Conservation (phyloP, 2,329 filamentous ascomycete genomes). For the Cladosporium cucumerinum region DNA sequence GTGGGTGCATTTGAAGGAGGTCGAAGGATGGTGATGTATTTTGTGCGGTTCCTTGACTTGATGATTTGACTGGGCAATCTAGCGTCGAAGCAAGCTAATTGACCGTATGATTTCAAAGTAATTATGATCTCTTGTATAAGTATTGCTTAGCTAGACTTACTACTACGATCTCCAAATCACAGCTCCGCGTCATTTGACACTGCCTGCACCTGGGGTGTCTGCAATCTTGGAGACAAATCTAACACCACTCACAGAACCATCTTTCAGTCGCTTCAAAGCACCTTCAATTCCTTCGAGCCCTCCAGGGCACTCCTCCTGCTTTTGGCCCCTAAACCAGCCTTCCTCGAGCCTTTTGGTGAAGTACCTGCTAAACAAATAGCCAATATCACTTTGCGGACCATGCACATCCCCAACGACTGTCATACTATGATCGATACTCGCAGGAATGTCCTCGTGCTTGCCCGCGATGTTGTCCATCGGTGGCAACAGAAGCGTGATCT, state of each 20-base stretch:
- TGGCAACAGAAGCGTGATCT: conserved; percentile 34
- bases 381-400: conserved; percentile 34
- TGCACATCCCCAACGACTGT: conserved; percentile 38
- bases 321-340: conserved; percentile 37
- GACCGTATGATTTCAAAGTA: too few relatives aligned
- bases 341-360: conserved; percentile 34
- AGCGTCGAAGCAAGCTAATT: not conserved
- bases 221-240: conserved; percentile 62
- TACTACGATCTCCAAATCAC: not conserved
- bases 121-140: too few relatives aligned
- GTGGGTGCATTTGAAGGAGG: conserved; percentile 61
- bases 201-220: conserved; percentile 40
- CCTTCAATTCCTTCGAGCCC: conserved; percentile 54
- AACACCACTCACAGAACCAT: conserved; percentile 59
- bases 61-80: not conserved
- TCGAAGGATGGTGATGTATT: conserved; percentile 60
- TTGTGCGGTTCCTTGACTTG: not conserved
- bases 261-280: conserved; percentile 54
- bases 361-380: conserved; percentile 34
- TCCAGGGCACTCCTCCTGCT: conserved; percentile 50
- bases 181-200: not conserved
- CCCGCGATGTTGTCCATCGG: conserved; percentile 19
- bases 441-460: conserved; percentile 43
- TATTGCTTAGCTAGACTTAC: too few relatives aligned
- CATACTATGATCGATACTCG: conserved; percentile 35